phyloP scores from a whole-genome alignment of 176 grass and related monocot species.

The Oryza australiensis region DNA sequence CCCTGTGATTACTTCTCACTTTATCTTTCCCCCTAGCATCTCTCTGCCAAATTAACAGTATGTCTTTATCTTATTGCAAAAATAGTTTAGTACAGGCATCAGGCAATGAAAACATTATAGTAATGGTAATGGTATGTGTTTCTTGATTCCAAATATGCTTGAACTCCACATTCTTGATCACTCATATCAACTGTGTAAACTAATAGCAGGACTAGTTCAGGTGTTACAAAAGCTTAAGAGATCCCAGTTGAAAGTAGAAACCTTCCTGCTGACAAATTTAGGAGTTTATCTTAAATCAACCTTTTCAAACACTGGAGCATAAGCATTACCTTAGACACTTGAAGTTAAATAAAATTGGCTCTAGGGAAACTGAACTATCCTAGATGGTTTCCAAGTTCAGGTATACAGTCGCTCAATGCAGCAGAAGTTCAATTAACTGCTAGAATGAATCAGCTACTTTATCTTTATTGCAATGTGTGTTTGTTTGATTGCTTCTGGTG shows the following conservation, averaged over 20 bases:
- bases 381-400: not conserved
- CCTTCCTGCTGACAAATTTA: not conserved
- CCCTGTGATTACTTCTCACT: constrained; percentile 48
- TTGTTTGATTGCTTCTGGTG: not conserved
- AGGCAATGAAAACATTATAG: not conserved
- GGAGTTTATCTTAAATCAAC: not conserved
- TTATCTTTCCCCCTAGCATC: constrained; percentile 52
- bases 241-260: constrained; percentile 9
- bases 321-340: not conserved
- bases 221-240: not conserved
- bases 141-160: constrained; percentile 16
- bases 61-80: constrained; percentile 18
- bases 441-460: not conserved
- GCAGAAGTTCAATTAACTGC: not conserved
- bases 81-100: constrained; percentile 13
- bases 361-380: not conserved
- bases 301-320: not conserved
- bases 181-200: constrained; percentile 23
- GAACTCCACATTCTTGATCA: not conserved
- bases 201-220: not conserved
- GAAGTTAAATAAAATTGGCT: not conserved
- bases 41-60: constrained; percentile 56
- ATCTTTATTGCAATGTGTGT: not conserved
- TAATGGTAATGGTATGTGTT: not conserved
- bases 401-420: not conserved